Conservation (phyloP, 208 protist genomes). For the Leishmania turanica region DNA sequence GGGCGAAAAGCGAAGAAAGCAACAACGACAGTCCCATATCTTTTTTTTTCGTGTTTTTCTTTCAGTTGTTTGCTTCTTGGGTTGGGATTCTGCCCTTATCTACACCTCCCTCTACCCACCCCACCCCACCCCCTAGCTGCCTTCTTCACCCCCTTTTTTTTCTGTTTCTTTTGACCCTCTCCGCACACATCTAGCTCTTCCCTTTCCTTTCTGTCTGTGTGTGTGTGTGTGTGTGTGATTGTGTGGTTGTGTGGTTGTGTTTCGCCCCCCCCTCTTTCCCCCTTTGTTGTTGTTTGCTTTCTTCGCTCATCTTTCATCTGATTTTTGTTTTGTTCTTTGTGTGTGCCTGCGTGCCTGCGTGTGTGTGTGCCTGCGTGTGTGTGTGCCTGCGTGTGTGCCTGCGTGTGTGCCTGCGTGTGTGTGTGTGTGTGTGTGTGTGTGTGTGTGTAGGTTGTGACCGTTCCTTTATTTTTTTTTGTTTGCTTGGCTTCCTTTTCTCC, state of each 20-base stretch:
- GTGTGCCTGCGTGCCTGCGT: not conserved
- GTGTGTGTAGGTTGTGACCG: not conserved
- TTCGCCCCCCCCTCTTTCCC: not conserved
- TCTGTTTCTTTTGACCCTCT: not conserved
- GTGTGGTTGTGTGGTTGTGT: not conserved
- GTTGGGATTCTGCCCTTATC: not conserved
- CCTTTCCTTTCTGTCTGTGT: constrained; percentile 1
- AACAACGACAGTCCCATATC: not conserved
- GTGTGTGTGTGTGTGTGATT: not conserved
- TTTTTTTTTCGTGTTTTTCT: not conserved
- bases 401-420: not conserved
- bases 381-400: not conserved
- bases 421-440: not conserved
- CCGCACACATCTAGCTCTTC: not conserved
- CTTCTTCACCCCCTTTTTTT: not conserved
- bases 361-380: not conserved
- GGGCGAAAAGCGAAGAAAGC: not conserved
- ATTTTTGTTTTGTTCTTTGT: not conserved
- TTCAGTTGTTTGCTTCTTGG: not conserved
- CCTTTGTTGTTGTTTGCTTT: not conserved
- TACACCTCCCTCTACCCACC: not conserved
- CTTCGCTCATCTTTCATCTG: not conserved
- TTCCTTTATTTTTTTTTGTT: constrained; percentile 3
- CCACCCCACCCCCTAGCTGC: not conserved
- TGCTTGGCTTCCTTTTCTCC: not conserved